Evolutionary conservation across 1,284 basidiomycete species (phyloP), one percentile per base, ranked within the genome.

Genomic region (Rhodofomes roseus): DNA sequence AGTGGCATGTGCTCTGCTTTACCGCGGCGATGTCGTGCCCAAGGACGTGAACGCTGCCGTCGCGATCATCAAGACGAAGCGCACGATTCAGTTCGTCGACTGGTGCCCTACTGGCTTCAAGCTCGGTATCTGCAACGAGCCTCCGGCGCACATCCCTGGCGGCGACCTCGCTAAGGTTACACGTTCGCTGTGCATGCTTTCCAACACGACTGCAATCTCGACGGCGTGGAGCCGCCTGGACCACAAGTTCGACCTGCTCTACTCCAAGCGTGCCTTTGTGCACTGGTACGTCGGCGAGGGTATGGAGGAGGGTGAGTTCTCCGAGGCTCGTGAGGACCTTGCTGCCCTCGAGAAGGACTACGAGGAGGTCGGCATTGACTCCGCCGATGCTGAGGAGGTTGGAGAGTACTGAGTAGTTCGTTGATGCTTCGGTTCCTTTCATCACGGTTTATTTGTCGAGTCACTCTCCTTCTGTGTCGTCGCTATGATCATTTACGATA

Each of bases 261-360:
- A 93, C 79, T 95, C 90, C 64, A 96, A 92, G 79, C 91, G 90
- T 76, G 94, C 89, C 61, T 96, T 96, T 73, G 93, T 92, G 52
- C 89, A 95, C 80, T 92, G 93, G 93, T 96, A 96, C 69, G 93
- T 95, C 64, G 95, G 95, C 68, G 95, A 97, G 77, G 96, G 96
- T 79, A 98, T 98, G 96, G 96, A 98, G 77, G 96, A 98, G 80
- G 95, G 96, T 73, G 96, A 98, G 79, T 96, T 98, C 80, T 95
- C 93, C 52, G 96, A 98, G 80, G 96, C 95, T 29, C 92, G 96
- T 67, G 96, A 98, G 79, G 96, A 98, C 76, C 87, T 98, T 61
- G 96, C 96, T 41, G 96, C 96, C 16, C 86, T 98, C 61, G 96
- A 98, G 82, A 96, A 97, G 79, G 94, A 96, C 70, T 96, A 96